These are phyloP conservation scores for Penicillium ucsense DNA, from an alignment of 495 filamentous ascomycete genomes.

Conservation along the genomic window DNA sequence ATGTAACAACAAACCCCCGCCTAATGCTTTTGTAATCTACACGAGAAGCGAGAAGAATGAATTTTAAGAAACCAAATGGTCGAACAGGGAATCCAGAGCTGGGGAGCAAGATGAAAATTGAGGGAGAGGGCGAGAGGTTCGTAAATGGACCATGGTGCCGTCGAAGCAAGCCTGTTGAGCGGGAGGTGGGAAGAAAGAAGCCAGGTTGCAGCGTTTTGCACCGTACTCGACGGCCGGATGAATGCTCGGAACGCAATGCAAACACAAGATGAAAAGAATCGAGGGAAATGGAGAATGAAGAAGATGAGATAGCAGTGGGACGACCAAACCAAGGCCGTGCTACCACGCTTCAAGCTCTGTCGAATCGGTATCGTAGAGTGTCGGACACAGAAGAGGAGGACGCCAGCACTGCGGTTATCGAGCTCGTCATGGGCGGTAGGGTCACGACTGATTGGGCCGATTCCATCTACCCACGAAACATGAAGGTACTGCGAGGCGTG, in stretches of 20 bases:
- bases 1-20: conserved; percentile 24
- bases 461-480: too few species aligned
- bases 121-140: neutral
- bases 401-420: too few species aligned
- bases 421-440: too few species aligned
- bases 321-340: neutral
- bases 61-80: conserved; percentile 1
- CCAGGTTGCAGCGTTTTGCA: too few species aligned
- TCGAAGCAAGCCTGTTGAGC: too few species aligned
- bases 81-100: too few species aligned
- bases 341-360: conserved; percentile 1
- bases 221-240: too few species aligned
- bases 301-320: neutral
- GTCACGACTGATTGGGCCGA: too few species aligned
- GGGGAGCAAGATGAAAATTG: neutral
- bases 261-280: conserved; percentile 1
- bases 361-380: neutral
- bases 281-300: conserved; percentile 6
- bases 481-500: too few species aligned
- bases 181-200: too few species aligned
- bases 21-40: conserved; percentile 39
- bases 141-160: too few species aligned
- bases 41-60: conserved; percentile 9
- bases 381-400: neutral
- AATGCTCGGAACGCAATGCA: too few species aligned